A percentile compares a stretch with the other conserved stretches of the same genome.
These are phyloP conservation scores for Symbiodinium pilosum DNA, from an alignment of 73 alveolate genomes.

Conservation along the genomic window DNA sequence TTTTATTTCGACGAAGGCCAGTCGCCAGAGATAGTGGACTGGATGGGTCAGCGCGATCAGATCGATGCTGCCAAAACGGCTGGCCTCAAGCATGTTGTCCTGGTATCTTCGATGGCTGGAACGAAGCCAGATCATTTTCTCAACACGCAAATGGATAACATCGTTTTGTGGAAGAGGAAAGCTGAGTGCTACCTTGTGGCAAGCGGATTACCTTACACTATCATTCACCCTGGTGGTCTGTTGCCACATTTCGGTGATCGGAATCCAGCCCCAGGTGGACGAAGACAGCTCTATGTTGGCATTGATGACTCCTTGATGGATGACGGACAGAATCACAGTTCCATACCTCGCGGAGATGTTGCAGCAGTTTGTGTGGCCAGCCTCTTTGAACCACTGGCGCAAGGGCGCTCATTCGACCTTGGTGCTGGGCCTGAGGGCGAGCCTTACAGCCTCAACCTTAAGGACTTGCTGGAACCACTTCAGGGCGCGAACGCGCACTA, in stretches of 20 bases:
- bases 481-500: neutral
- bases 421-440: slow-evolving; percentile 5
- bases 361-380: neutral
- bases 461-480: neutral
- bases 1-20: slow-evolving; percentile 17
- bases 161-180: slow-evolving; percentile 8
- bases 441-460: neutral
- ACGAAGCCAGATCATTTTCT: slow-evolving; percentile 18
- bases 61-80: neutral
- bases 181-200: slow-evolving; percentile 30
- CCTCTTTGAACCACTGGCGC: neutral
- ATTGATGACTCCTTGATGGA: neutral
- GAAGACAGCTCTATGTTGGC: neutral
- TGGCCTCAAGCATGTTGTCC: slow-evolving; percentile 4
- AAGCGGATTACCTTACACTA: neutral
- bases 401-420: slow-evolving; percentile 14
- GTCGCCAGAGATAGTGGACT: neutral
- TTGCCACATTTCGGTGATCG: neutral
- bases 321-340: neutral
- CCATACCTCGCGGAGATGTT: neutral
- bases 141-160: neutral
- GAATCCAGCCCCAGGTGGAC: slow-evolving; percentile 9
- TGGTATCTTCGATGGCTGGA: neutral
- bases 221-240: slow-evolving; percentile 19
- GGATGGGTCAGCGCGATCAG: neutral